Evolutionary conservation across 2,329 filamentous ascomycete genomes (phyloP).

Genomic region (Apiospora kogelbergensis): DNA sequence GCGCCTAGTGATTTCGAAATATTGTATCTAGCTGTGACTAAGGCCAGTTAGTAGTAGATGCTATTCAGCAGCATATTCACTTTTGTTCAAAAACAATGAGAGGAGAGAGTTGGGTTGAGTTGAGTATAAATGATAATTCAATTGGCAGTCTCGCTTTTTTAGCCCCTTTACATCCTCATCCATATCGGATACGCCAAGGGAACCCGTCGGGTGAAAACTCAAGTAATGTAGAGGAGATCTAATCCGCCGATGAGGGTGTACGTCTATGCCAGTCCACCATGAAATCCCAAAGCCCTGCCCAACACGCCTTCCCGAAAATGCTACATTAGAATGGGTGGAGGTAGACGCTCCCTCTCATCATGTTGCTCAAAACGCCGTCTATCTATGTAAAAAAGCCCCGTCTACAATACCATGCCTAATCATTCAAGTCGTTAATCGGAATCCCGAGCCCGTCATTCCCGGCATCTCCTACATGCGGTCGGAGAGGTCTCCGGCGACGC

Average conservation of each 20-base stretch:
- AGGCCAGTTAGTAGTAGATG: background rate
- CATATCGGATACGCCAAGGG: slow-evolving; percentile 4
- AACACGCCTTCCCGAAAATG: slow-evolving; percentile 17
- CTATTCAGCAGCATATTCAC: background rate
- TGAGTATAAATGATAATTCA: slow-evolving; percentile 2
- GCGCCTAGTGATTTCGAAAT: background rate
- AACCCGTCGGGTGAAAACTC: slow-evolving; percentile 12
- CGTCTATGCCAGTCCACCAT: slow-evolving; percentile 25
- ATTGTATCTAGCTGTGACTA: background rate
- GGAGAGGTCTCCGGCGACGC: slow-evolving; percentile 70
- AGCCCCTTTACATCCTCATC: background rate
- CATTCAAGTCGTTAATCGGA: slow-evolving; percentile 27
- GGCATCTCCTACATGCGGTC: slow-evolving; percentile 45
- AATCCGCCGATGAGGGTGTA: slow-evolving; percentile 29
- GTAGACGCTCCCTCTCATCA: slow-evolving; percentile 11
- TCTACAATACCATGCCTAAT: slow-evolving; percentile 29
- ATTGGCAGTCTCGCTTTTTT: slow-evolving; percentile 15
- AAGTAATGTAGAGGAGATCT: slow-evolving; percentile 26
- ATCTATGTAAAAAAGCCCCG: slow-evolving; percentile 26
- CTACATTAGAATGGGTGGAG: slow-evolving; percentile 23
- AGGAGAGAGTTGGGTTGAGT: background rate
- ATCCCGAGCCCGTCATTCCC: slow-evolving; percentile 10
- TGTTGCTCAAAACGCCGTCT: slow-evolving; percentile 25
- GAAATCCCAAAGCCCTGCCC: slow-evolving; percentile 19
- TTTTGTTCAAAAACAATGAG: background rate